Evolutionary conservation across 2,329 filamentous ascomycete genomes (phyloP).

Genomic region (Piedraia hortae): DNA sequence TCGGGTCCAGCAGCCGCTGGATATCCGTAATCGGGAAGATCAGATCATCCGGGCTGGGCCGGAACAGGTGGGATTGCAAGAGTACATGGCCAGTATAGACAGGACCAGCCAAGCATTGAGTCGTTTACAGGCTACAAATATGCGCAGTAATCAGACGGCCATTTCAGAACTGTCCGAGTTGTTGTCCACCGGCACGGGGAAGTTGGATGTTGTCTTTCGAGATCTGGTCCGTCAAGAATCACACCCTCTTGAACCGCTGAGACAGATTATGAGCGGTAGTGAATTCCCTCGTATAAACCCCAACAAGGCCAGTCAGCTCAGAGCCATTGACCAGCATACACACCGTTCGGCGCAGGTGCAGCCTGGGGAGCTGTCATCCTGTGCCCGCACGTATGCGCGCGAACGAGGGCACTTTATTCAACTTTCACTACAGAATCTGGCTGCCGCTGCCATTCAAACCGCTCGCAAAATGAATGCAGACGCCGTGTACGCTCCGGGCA

Average conservation of each 20-base stretch:
- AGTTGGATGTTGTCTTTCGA: slow-evolving; percentile 64
- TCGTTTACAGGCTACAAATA: slow-evolving; percentile 69
- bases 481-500: slow-evolving; percentile 63
- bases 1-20: slow-evolving; percentile 62
- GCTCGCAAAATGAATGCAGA: slow-evolving; percentile 44
- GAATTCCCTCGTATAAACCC: slow-evolving; percentile 51
- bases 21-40: slow-evolving; percentile 79
- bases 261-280: slow-evolving; percentile 64
- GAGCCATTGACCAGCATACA: slow-evolving; percentile 39
- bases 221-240: slow-evolving; percentile 54
- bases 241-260: slow-evolving; percentile 58
- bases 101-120: slow-evolving; percentile 60
- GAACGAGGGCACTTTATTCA: slow-evolving; percentile 69
- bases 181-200: slow-evolving; percentile 49
- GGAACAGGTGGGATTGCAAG: slow-evolving; percentile 50
- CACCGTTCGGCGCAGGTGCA: slow-evolving; percentile 7
- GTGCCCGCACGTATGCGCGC: slow-evolving; percentile 63
- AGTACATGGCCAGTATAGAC: slow-evolving; percentile 73
- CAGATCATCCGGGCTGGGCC: slow-evolving; percentile 58
- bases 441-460: slow-evolving; percentile 57
- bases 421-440: slow-evolving; percentile 55
- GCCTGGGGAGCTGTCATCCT: slow-evolving; percentile 18
- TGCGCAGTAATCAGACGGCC: slow-evolving; percentile 75
- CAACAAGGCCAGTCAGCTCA: slow-evolving; percentile 47
- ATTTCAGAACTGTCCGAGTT: slow-evolving; percentile 54